Evolutionary conservation across 2,329 filamentous ascomycete species (phyloP), one percentile per base, ranked within the genome.

Genomic region (Scleromitrula shiraiana): DNA sequence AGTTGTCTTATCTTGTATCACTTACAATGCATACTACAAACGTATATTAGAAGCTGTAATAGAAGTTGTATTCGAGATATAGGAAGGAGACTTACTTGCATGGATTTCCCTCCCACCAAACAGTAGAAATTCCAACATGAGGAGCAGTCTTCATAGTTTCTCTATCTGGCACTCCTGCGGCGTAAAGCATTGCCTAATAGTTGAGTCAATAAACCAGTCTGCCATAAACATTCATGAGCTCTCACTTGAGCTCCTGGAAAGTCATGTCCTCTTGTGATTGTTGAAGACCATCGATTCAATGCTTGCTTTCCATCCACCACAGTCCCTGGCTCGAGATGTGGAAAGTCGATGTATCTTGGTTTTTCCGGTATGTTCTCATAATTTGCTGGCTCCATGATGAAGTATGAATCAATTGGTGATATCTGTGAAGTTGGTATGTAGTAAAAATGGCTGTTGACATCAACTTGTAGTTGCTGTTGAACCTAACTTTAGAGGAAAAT

Each of bases 71-170:
- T 27, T 17, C 20, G 27, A 17, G 14, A 23, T 30, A 9, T 37
- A 35, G 29, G 36, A 37, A 27, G 14, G 75, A n/a, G 40, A 46
- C 82, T 69, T 68, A 87, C 83, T 95, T 95, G 80, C 90, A 96
- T 30, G 91, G 88, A 64, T 96, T 96, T 23, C 91, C 91, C 68
- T 96, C 89, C 90, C 90, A 97, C 90, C 90, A 96, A 4, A 96
- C 87, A 5, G 85, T 89, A 7, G 89, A 85, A 62, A 96, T 80
- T 50, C 91, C 91, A 22, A 97, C 86, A 55, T 97, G 91, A 10
- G 91, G 88, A 45, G 85, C 85, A 49, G 77, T 91, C 69, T 91
- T 90, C 87, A 97, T 95, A 61, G 83, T 80, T 48, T 93, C 74
- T 59, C 80, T 76, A 62, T 88, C 79, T 1, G 89, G 87, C 27